Conservation (phyloP, 192 early-diverging fungal species). For the Fimicolochytrium jonesii region DNA sequence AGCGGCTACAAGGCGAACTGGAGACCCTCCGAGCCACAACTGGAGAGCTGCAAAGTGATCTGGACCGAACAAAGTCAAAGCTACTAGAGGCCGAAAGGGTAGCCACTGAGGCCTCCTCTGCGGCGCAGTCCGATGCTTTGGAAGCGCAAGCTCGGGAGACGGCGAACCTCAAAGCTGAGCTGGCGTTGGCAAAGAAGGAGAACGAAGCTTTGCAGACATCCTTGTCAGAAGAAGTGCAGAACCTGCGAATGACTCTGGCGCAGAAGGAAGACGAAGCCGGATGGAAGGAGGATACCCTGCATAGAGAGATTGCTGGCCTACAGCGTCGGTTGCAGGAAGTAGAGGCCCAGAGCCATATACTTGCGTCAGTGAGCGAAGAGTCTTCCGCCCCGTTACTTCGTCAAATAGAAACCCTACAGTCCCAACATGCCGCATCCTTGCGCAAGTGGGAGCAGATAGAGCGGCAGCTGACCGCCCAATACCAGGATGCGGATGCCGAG, state of each 20-base stretch:
- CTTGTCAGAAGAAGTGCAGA: conserved; percentile 31
- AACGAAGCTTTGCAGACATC: conserved; percentile 11
- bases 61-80: conserved; percentile 28
- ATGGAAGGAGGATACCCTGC: conserved; percentile 43
- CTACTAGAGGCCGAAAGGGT: conserved; percentile 26
- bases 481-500: conserved; percentile 30
- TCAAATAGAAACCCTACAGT: conserved; percentile 44
- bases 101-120: conserved; percentile 22
- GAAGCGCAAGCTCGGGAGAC: conserved; percentile 31
- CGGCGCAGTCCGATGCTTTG: conserved; percentile 36
- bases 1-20: conserved; percentile 30
- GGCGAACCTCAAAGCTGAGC: conserved; percentile 28
- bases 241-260: conserved; percentile 27
- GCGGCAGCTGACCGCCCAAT: conserved; percentile 26
- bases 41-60: not conserved
- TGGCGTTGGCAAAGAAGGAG: conserved; percentile 18
- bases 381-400: conserved; percentile 40
- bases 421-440: conserved; percentile 28
- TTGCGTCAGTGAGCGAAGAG: conserved; percentile 24
- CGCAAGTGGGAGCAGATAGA: conserved; percentile 44
- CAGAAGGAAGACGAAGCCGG: conserved; percentile 40
- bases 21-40: not conserved
- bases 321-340: conserved; percentile 34
- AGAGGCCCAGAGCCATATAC: conserved; percentile 38
- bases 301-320: conserved; percentile 31